These are phyloP conservation scores for Oryza brachyantha DNA, from an alignment of 176 grass and related monocot genomes.

Conservation along the genomic window DNA sequence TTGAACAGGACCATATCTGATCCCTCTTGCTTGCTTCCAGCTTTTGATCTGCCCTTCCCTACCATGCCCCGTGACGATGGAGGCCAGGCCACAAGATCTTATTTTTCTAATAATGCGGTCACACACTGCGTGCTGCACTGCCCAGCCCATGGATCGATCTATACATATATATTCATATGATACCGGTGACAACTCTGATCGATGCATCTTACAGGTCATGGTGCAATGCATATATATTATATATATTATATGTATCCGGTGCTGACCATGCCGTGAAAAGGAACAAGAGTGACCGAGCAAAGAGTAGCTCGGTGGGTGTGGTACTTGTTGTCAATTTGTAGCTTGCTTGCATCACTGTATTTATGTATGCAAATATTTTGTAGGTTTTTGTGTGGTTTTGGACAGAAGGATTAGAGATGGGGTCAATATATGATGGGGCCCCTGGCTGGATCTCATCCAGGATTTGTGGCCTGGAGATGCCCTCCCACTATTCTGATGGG, in stretches of 20 bases:
- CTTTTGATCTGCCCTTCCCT: background rate
- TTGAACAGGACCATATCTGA: too few species aligned
- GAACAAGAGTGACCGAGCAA: background rate
- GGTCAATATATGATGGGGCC: too few species aligned
- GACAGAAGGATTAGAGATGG: background rate
- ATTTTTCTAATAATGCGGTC: background rate
- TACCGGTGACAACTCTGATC: background rate
- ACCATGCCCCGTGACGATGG: background rate
- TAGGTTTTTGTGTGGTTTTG: background rate
- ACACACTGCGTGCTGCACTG: background rate
- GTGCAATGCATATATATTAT: too few species aligned
- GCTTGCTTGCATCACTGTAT: background rate
- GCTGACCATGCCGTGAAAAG: background rate
- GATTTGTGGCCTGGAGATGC: constrained; percentile 16
- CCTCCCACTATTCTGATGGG: background rate
- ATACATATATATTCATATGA: background rate
- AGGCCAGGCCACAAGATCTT: too few species aligned
- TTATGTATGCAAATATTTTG: background rate
- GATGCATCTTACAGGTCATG: background rate
- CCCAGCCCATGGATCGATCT: background rate
- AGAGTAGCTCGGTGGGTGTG: background rate
- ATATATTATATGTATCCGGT: background rate
- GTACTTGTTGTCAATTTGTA: background rate
- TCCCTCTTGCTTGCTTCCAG: background rate
- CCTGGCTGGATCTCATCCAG: background rate